phyloP scores from a whole-genome alignment of 176 grass and related monocot genomes.

The Raddia guianensis region DNA sequence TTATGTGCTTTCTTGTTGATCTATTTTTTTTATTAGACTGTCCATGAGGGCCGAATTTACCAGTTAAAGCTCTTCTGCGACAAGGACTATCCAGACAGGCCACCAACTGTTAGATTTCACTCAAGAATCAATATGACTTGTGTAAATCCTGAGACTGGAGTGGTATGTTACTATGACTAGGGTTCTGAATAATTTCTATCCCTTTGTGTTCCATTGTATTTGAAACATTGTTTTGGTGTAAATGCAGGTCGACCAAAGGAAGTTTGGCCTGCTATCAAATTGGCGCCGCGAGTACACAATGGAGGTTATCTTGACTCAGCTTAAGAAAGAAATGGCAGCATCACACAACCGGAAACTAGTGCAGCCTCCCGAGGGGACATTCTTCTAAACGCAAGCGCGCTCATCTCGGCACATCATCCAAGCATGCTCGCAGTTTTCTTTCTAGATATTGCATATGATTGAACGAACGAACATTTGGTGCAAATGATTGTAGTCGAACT shows the following conservation, averaged over 20 bases:
- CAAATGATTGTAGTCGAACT: slow-evolving; percentile 31
- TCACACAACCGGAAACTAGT: slow-evolving; percentile 41
- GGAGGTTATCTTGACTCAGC: slow-evolving; percentile 45
- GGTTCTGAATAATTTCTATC: background rate
- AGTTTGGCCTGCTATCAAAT: slow-evolving; percentile 32
- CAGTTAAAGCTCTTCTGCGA: slow-evolving; percentile 45
- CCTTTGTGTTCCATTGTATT: background rate
- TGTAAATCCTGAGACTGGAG: slow-evolving; percentile 37
- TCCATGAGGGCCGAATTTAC: slow-evolving; percentile 39
- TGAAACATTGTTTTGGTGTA: background rate
- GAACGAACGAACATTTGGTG: slow-evolving; percentile 6
- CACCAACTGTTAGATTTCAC: slow-evolving; percentile 42
- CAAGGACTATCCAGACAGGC: slow-evolving; percentile 44
- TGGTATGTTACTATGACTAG: background rate
- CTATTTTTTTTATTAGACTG: slow-evolving; percentile 25
- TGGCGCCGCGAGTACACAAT: slow-evolving; percentile 40
- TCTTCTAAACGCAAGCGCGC: background rate
- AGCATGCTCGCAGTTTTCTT: background rate
- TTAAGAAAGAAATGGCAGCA: slow-evolving; percentile 44
- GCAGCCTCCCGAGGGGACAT: slow-evolving; percentile 42
- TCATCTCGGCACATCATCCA: background rate
- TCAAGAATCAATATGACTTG: slow-evolving; percentile 47
- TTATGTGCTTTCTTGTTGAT: background rate
- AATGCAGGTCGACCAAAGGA: slow-evolving; percentile 43
- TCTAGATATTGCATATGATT: slow-evolving; percentile 30